Base-by-base conservation (phyloP, 345 rosid genomes). In the Hibiscus mutabilis region DNA sequence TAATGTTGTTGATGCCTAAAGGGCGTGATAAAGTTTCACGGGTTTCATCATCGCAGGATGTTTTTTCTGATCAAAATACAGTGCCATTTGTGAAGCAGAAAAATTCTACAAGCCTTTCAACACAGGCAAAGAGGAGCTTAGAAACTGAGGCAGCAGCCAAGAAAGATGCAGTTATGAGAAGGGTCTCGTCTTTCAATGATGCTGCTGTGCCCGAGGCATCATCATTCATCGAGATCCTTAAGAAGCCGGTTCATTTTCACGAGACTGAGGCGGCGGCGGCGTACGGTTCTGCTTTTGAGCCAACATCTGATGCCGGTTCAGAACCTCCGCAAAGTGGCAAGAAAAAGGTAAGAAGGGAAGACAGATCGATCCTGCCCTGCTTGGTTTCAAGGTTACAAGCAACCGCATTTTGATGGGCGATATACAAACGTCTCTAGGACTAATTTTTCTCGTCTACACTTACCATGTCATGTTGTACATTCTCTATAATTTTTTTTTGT, bases 161-260 rank as follows among this genome's bases (percentile, higher is more conserved):
- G 78, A 84, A 78, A 71, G 91, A 86, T 42, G 33, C 44, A 33
- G 74, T 74, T n/a, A 86, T 83, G 63, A 71, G 81, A 31, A 75
- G 85, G 35, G 77, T 83, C 3, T 73, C 89, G 52, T 88, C 89
- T 31, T 82, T 25, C 51, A 75, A 71, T 2, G 87, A 86, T 72
- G 83, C 83, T 14, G 82, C 80, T 29, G 79, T 60, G 0, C 72
- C 93, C 2, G 93, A 88, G 75, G 74, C 95, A 24, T 90, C 51
- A 12, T 46, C 96, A 18, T 92, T 90, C 72, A 88, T 88, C 11
- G 98, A 90, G 75, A 86, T 90, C 89, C 86, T 88, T 62, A 88
- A 79, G 80, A 86, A 72, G 37, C 73, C 75, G 2, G 71, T 46
- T 55, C 61, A 5, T 25, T 56, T 5, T 37, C 67, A 49, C 2